Evolutionary conservation across 2,329 filamentous ascomycete genomes (phyloP).

Genomic region (Conoideocrella luteorostrata): DNA sequence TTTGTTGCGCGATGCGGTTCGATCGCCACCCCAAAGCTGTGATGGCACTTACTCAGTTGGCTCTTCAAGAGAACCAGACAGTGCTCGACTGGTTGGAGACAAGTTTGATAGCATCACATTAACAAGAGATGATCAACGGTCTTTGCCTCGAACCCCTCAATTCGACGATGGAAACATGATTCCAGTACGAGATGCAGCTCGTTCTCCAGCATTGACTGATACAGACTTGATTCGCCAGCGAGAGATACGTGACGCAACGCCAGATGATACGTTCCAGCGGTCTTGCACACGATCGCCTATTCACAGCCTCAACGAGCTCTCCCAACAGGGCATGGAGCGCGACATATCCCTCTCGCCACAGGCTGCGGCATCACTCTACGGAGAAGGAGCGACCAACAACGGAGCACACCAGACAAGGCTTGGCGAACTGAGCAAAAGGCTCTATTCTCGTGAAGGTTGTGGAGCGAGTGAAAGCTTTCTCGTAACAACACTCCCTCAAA

Average conservation of each 20-base stretch:
- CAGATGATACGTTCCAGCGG: neutral
- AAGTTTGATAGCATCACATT: neutral
- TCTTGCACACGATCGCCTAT: neutral
- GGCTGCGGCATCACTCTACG: no score
- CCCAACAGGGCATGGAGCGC: no score
- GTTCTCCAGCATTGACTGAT: neutral
- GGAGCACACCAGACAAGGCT: no score
- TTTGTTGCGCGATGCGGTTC: neutral
- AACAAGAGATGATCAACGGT: neutral
- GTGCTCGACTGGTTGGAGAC: neutral
- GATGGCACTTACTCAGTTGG: no score
- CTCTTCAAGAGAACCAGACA: no score
- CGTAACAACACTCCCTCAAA: no score
- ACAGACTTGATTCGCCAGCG: neutral
- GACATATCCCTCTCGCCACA: no score
- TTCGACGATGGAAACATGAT: neutral
- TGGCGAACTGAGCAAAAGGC: no score
- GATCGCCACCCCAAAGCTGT: neutral
- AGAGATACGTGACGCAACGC: neutral
- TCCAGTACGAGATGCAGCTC: neutral
- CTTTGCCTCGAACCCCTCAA: neutral
- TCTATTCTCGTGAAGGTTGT: no score
- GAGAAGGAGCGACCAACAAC: no score
- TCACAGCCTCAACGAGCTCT: neutral
- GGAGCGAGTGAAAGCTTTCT: no score